Evolutionary conservation across 495 filamentous ascomycete species (phyloP), one percentile per base, ranked within the genome.

Genomic region (Copromyces sp.): DNA sequence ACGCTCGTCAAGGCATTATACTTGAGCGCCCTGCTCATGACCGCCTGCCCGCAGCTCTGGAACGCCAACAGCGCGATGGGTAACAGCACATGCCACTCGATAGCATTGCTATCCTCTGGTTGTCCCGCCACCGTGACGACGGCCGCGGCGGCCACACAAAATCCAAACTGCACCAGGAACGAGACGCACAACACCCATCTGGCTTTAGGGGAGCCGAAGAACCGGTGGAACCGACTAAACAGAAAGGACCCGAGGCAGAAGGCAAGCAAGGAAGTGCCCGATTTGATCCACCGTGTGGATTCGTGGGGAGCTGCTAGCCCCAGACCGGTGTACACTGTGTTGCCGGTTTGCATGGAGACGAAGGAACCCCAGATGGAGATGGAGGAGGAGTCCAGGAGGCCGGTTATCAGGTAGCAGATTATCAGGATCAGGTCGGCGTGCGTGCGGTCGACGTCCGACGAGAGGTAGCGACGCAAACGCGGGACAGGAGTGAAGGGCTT

Each of bases 271-370:
- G 91, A 92, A 8, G 84, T 83, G 5, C 83, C 84, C 2, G 91
- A 89, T 78, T 91, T 91, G 77, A 91, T 86, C 89, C 89, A 92
- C 9, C 88, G 84, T 7, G 83, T 85, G 0, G 83, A 86, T 37
- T 82, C 83, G 9, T 76, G 74, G 0, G 89, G 90, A 0, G 85
- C 82, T 3, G 84, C 81, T 1, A 93, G 77, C 0, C 91, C 91
- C 6, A 94, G 85, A 6, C 89, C 91, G 32, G 92, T 81, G 77
- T 92, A 93, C 17, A 94, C 88, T 0, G 91, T 92, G 79, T 94
- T 94, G 68, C 91, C 91, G 35, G 91, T 93, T 77, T 94, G 91
- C 91, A 94, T 93, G 75, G 88, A 90, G 35, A 91, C 90, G 75
- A 94, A 93, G 1, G 89, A 88, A 14, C 90, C 90, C 91, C 91